Conservation (phyloP, 352 stramenopile genomes). For the Phytophthora cryptogea region DNA sequence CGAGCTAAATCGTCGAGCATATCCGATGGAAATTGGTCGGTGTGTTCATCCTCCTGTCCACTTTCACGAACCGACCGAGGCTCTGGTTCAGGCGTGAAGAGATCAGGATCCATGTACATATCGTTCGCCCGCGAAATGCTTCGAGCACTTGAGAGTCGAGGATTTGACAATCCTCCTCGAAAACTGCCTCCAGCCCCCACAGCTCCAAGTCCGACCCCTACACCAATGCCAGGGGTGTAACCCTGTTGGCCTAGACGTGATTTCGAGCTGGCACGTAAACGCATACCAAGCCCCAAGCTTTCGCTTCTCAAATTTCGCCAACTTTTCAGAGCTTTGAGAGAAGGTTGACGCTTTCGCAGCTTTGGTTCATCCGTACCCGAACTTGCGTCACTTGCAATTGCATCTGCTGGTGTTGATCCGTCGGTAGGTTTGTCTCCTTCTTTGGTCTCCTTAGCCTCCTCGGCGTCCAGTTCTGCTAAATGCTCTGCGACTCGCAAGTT, state of each 20-base stretch:
- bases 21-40: conserved; percentile 26
- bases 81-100: conserved; percentile 19
- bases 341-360: conserved; percentile 34
- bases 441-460: neutral
- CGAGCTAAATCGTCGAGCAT: conserved; percentile 31
- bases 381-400: conserved; percentile 38
- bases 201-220: conserved; percentile 8
- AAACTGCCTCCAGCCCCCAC: conserved; percentile 19
- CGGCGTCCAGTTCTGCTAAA: conserved; percentile 10
- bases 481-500: conserved; percentile 38
- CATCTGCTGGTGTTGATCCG: conserved; percentile 13
- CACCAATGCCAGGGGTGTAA: conserved; percentile 26
- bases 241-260: conserved; percentile 4
- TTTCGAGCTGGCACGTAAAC: conserved; percentile 18
- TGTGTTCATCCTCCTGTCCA: conserved; percentile 22
- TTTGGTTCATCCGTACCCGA: conserved; percentile 42
- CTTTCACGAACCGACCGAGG: conserved; percentile 14
- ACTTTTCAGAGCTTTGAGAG: conserved; percentile 41
- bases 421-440: conserved; percentile 3
- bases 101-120: conserved; percentile 7
- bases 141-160: conserved; percentile 16
- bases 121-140: conserved; percentile 15
- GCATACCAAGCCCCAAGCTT: conserved; percentile 17
- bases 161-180: conserved; percentile 1
- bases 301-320: conserved; percentile 49